Evolutionary conservation across 179 eudicot species (phyloP).

Genomic region (Pouteria campechiana): DNA sequence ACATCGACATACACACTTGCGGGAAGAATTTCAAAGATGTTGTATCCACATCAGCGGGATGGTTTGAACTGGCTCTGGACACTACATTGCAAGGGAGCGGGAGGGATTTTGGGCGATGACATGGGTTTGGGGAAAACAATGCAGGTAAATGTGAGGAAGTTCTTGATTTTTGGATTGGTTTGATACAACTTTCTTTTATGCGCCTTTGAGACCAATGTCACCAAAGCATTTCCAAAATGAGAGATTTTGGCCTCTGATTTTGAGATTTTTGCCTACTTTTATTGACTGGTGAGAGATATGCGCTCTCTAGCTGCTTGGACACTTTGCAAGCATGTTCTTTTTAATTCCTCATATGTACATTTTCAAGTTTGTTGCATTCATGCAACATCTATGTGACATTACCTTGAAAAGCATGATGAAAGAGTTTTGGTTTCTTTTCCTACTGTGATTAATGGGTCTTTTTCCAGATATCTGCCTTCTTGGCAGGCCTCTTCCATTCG

Average conservation of each 20-base stretch:
- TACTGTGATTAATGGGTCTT: background rate
- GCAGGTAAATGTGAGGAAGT: slow-evolving; percentile 52
- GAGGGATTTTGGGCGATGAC: slow-evolving; percentile 96
- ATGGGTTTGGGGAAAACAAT: slow-evolving; percentile 99
- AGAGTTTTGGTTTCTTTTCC: background rate
- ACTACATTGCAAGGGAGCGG: slow-evolving; percentile 84
- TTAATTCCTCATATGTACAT: too few relatives aligned
- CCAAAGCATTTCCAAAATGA: too few relatives aligned
- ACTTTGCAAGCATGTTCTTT: too few relatives aligned
- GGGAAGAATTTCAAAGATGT: slow-evolving; percentile 54
- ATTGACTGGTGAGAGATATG: too few relatives aligned
- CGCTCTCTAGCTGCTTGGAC: too few relatives aligned
- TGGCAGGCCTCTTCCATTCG: slow-evolving; percentile 80
- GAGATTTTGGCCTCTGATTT: too few relatives aligned
- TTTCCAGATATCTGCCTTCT: slow-evolving; percentile 68
- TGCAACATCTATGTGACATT: too few relatives aligned
- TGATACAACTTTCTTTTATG: background rate
- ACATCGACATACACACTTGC: slow-evolving; percentile 43
- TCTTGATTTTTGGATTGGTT: background rate
- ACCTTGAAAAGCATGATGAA: too few relatives aligned
- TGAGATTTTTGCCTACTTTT: too few relatives aligned
- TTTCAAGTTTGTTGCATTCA: too few relatives aligned
- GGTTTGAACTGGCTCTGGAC: slow-evolving; percentile 99
- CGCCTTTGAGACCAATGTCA: too few relatives aligned
- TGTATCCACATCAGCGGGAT: slow-evolving; percentile 94